These are phyloP conservation scores for Alternaria angustiovoidea DNA, from an alignment of 2,329 filamentous ascomycete species.

Conservation along the genomic window DNA sequence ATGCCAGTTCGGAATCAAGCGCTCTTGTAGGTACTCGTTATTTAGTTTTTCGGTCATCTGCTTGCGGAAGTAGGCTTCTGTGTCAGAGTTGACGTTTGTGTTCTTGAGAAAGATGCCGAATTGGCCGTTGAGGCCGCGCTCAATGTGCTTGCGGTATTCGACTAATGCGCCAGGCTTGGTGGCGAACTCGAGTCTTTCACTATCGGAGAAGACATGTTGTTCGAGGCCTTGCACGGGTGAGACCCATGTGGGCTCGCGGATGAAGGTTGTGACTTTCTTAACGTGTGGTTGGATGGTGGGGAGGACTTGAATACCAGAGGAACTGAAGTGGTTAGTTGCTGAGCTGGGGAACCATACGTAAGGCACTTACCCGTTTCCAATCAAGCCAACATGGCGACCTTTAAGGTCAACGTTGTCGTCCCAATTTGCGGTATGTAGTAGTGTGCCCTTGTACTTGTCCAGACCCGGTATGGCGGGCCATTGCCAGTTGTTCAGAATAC, in stretches of 20 bases:
- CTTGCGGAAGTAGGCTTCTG: conserved; percentile 56
- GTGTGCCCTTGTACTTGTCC: conserved; percentile 59
- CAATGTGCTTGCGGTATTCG: conserved; percentile 56
- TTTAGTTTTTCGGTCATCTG: conserved; percentile 54
- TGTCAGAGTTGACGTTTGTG: conserved; percentile 52
- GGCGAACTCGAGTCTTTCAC: conserved; percentile 55
- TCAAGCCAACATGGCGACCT: conserved; percentile 60
- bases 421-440: conserved; percentile 67
- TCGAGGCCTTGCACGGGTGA: conserved; percentile 56
- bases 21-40: conserved; percentile 40
- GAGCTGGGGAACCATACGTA: background rate
- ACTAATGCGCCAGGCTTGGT: conserved; percentile 51
- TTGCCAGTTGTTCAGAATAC: conserved; percentile 61
- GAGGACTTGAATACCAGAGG: conserved; percentile 63
- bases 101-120: conserved; percentile 59
- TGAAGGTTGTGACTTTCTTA: conserved; percentile 58
- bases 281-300: conserved; percentile 57
- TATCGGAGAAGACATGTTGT: conserved; percentile 53
- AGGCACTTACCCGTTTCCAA: conserved; percentile 57
- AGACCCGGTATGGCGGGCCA: conserved; percentile 63
- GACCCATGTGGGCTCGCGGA: conserved; percentile 62
- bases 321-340: conserved; percentile 52
- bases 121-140: conserved; percentile 57
- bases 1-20: conserved; percentile 47
- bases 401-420: conserved; percentile 59